These are phyloP conservation scores for Candida maesae DNA, from an alignment of 805 yeast genomes.

Conservation along the genomic window DNA sequence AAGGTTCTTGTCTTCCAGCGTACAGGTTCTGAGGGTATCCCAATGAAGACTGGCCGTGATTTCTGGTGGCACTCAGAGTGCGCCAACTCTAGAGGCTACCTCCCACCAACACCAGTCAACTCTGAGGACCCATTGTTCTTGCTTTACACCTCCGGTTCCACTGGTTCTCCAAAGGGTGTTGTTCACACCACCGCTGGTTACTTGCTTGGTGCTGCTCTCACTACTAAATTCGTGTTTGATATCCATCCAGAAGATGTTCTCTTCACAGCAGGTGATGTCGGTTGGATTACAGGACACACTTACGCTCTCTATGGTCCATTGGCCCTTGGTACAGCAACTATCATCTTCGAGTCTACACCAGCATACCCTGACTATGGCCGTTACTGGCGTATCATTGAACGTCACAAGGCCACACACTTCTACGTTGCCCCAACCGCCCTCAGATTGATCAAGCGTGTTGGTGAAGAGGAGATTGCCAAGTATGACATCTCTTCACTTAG, in stretches of 20 bases:
- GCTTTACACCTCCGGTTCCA: conserved; percentile 96
- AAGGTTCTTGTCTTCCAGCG: conserved; percentile 86
- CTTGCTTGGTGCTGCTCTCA: conserved; percentile 84
- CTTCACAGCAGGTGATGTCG: conserved; percentile 97
- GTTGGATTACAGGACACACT: conserved; percentile 99
- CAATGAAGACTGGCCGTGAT: conserved; percentile 78
- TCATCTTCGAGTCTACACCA: conserved; percentile 96
- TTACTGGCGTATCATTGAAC: conserved; percentile 94
- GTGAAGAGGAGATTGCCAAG: conserved; percentile 74
- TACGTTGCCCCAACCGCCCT: conserved; percentile 98
- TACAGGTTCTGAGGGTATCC: conserved; percentile 72
- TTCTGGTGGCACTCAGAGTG: conserved; percentile 94
- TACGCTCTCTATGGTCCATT: conserved; percentile 95
- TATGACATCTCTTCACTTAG: conserved; percentile 85
- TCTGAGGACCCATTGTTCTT: conserved; percentile 94
- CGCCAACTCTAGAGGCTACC: conserved; percentile 45
- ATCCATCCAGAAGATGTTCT: conserved; percentile 82
- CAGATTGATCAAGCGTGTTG: conserved; percentile 86
- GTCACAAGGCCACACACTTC: conserved; percentile 89
- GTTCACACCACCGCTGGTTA: conserved; percentile 95
- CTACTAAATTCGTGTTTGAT: conserved; percentile 92
- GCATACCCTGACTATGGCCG: conserved; percentile 94
- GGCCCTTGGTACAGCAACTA: conserved; percentile 81
- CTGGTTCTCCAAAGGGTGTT: conserved; percentile 98
- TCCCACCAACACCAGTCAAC: conserved; percentile 82